Evolutionary conservation across 2,329 filamentous ascomycete species (phyloP).

Genomic region (Verticillium isaacii): DNA sequence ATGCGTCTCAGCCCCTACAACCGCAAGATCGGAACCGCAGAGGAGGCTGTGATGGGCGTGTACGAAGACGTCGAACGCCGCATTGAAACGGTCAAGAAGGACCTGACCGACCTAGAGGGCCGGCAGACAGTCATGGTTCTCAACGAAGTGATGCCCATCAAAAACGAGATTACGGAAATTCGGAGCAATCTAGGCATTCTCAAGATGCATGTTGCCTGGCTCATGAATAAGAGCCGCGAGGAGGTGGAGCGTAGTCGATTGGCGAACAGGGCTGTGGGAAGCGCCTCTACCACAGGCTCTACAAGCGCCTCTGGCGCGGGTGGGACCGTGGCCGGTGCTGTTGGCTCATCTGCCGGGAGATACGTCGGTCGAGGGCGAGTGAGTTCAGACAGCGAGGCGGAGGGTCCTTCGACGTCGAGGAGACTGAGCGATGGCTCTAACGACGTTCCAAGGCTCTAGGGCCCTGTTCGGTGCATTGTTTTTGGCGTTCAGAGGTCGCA

Average conservation of each 20-base stretch:
- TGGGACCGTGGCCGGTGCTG: slow-evolving; percentile 15
- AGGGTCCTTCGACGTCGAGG: slow-evolving; percentile 14
- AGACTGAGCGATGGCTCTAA: slow-evolving; percentile 26
- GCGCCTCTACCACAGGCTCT: not conserved
- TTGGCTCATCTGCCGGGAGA: slow-evolving; percentile 1
- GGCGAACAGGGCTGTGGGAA: slow-evolving; percentile 7
- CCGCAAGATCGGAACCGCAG: slow-evolving; percentile 8
- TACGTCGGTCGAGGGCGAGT: slow-evolving; percentile 15
- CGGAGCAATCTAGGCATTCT: slow-evolving; percentile 53
- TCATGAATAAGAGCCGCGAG: slow-evolving; percentile 47
- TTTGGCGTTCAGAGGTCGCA: not conserved
- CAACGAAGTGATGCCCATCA: slow-evolving; percentile 57
- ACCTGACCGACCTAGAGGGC: slow-evolving; percentile 53
- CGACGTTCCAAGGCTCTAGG: slow-evolving; percentile 28
- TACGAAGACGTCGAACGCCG: slow-evolving; percentile 18
- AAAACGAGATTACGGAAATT: slow-evolving; percentile 58
- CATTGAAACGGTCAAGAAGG: slow-evolving; percentile 53
- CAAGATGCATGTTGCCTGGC: slow-evolving; percentile 55
- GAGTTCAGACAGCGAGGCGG: slow-evolving; percentile 17
- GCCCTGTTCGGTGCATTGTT: not conserved
- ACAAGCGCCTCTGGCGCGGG: slow-evolving; percentile 2
- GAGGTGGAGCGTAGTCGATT: slow-evolving; percentile 31
- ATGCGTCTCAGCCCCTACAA: slow-evolving; percentile 8
- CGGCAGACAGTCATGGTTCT: slow-evolving; percentile 57
- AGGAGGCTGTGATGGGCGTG: slow-evolving; percentile 15